Evolutionary conservation across 306 rosid genomes (phyloP).

Genomic region (Rubus idaeus): DNA sequence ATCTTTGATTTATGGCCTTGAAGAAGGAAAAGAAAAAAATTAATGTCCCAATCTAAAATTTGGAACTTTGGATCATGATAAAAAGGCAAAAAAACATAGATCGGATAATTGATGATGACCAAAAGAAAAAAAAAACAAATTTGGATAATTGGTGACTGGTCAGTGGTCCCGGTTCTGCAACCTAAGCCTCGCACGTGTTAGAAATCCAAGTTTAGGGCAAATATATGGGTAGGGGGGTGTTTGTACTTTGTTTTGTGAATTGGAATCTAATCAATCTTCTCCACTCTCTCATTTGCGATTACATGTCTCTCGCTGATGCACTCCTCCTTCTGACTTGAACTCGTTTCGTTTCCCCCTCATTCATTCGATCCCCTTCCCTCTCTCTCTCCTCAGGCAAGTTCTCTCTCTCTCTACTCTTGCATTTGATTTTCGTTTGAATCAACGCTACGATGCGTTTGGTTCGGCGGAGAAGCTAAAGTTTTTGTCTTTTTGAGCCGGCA

Average conservation of each 20-base stretch:
- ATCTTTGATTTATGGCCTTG: too few relatives aligned
- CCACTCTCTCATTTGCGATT: not conserved
- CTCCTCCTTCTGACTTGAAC: constrained; percentile 8
- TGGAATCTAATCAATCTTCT: not conserved
- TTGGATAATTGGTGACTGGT: constrained; percentile 7
- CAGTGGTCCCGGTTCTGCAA: not conserved
- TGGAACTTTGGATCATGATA: too few relatives aligned
- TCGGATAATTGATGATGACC: not conserved
- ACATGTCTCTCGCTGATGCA: constrained; percentile 10
- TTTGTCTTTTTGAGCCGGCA: not conserved
- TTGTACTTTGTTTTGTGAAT: not conserved
- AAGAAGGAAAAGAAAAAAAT: too few relatives aligned
- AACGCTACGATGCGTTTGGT: constrained; percentile 1
- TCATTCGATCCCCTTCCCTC: constrained; percentile 11
- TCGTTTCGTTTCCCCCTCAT: not conserved
- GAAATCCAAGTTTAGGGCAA: constrained; percentile 2
- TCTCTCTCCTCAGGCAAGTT: constrained; percentile 34
- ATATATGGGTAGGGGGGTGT: not conserved
- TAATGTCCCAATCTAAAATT: too few relatives aligned
- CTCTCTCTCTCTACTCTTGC: constrained; percentile 18
- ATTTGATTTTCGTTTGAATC: constrained; percentile 5
- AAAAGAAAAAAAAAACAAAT: too few relatives aligned
- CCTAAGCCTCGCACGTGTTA: constrained; percentile 7
- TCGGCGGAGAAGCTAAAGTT: constrained; percentile 1
- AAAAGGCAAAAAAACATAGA: not conserved